phyloP scores from a whole-genome alignment of 208 protist species.

The Wallacemonas rigidus region DNA sequence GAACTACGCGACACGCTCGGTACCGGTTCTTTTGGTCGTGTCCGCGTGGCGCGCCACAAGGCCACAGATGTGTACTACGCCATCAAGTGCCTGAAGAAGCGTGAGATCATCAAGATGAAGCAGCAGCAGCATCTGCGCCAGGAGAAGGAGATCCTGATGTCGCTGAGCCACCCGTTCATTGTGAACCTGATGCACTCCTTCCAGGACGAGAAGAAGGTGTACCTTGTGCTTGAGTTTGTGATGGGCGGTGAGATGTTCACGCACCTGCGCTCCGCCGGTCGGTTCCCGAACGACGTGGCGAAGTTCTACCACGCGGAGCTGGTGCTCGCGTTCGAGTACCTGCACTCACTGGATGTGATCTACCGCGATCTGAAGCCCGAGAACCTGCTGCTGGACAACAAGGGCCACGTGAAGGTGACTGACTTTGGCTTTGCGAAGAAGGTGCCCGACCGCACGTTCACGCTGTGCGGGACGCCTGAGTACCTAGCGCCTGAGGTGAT shows the following conservation, averaged over 20 bases:
- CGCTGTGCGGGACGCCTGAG: constrained; percentile 88
- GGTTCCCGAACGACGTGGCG: constrained; percentile 38
- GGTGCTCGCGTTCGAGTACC: constrained; percentile 88
- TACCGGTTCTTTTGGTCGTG: constrained; percentile 80
- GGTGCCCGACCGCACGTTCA: constrained; percentile 81
- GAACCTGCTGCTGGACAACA: constrained; percentile 78
- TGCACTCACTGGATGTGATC: constrained; percentile 91
- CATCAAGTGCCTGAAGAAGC: constrained; percentile 70
- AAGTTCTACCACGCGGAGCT: constrained; percentile 95
- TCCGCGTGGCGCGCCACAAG: constrained; percentile 76
- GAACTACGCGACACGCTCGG: constrained; percentile 74
- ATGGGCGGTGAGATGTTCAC: constrained; percentile 47
- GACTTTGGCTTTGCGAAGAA: constrained; percentile 90
- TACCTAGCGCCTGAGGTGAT: constrained; percentile 95
- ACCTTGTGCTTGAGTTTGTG: constrained; percentile 65
- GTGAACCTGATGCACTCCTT: constrained; percentile 27
- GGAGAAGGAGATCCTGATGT: constrained; percentile 83
- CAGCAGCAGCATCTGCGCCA: constrained; percentile 59
- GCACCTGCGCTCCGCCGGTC: constrained; percentile 29
- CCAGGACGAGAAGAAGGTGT: constrained; percentile 44
- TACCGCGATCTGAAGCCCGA: constrained; percentile 88
- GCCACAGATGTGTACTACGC: constrained; percentile 64
- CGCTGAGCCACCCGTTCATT: constrained; percentile 69
- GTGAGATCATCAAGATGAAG: constrained; percentile 61
- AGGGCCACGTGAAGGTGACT: constrained; percentile 86